Evolutionary conservation across 2,329 filamentous ascomycete species (phyloP).

Genomic region (Grosmannia huntii): DNA sequence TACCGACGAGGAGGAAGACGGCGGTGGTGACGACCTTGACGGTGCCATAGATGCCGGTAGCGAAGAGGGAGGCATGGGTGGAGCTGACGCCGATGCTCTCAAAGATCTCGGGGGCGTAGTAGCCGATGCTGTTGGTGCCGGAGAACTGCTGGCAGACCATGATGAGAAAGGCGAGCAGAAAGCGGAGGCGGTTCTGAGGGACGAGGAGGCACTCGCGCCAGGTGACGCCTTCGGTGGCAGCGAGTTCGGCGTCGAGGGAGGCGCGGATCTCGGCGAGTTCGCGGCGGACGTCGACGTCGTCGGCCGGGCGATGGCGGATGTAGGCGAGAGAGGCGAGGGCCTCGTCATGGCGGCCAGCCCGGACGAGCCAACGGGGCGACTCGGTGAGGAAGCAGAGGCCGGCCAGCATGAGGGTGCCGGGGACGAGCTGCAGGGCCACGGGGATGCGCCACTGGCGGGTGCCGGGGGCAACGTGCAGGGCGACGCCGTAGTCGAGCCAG

Average conservation of each 20-base stretch:
- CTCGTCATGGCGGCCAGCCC: constrained; percentile 50
- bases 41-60: constrained; percentile 38
- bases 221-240: neutral
- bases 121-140: constrained; percentile 55
- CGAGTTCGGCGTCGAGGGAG: neutral
- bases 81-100: constrained; percentile 46
- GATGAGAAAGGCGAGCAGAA: constrained; percentile 1
- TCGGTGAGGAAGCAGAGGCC: constrained; percentile 63
- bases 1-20: constrained; percentile 11
- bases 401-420: constrained; percentile 48
- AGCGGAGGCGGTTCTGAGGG: constrained; percentile 1
- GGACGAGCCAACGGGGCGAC: constrained; percentile 62
- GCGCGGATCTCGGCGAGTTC: constrained; percentile 60
- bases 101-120: constrained; percentile 53
- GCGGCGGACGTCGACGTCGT: constrained; percentile 57
- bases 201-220: constrained; percentile 16
- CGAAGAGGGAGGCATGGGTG: constrained; percentile 43
- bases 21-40: constrained; percentile 11
- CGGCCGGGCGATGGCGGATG: constrained; percentile 53
- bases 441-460: constrained; percentile 39
- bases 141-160: constrained; percentile 53
- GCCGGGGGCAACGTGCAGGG: constrained; percentile 18
- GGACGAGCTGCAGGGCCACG: constrained; percentile 45
- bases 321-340: constrained; percentile 56
- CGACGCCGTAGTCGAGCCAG: constrained; percentile 34